Conservation (phyloP, 2,329 filamentous ascomycete genomes). For the Fusarium nisikadoi region DNA sequence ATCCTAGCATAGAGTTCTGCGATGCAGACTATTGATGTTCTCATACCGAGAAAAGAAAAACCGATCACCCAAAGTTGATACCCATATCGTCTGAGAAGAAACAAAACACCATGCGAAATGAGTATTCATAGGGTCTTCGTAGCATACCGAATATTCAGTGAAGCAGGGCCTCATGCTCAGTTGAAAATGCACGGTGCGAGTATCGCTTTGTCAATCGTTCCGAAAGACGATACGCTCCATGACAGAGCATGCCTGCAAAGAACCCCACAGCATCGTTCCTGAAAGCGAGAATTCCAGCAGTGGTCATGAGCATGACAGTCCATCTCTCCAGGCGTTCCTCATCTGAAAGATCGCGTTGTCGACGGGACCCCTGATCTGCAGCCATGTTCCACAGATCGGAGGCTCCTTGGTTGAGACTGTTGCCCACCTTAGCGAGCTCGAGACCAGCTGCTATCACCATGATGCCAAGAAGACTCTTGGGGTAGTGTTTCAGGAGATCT, state of each 20-base stretch:
- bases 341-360: constrained; percentile 67
- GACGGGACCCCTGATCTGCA: constrained; percentile 55
- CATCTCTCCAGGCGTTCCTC: constrained; percentile 79
- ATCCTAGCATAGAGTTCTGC: neutral
- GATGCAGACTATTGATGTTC: neutral
- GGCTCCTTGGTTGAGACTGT: constrained; percentile 80
- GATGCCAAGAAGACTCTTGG: constrained; percentile 80
- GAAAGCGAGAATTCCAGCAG: constrained; percentile 83
- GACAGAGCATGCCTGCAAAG: constrained; percentile 80
- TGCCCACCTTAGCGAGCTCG: constrained; percentile 86
- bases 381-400: constrained; percentile 66
- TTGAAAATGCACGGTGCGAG: constrained; percentile 29
- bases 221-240: constrained; percentile 70
- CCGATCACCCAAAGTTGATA: neutral
- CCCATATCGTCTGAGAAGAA: neutral
- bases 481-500: constrained; percentile 76
- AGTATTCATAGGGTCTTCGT: neutral
- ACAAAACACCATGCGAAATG: constrained; percentile 4
- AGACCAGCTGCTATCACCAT: constrained; percentile 92
- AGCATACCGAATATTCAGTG: constrained; percentile 19
- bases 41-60: neutral
- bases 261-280: constrained; percentile 93
- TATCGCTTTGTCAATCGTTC: constrained; percentile 56
- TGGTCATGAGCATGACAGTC: constrained; percentile 91
- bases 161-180: constrained; percentile 48